phyloP scores from a whole-genome alignment of 495 filamentous ascomycete species.

The Melanomma pulvis-pyrius region DNA sequence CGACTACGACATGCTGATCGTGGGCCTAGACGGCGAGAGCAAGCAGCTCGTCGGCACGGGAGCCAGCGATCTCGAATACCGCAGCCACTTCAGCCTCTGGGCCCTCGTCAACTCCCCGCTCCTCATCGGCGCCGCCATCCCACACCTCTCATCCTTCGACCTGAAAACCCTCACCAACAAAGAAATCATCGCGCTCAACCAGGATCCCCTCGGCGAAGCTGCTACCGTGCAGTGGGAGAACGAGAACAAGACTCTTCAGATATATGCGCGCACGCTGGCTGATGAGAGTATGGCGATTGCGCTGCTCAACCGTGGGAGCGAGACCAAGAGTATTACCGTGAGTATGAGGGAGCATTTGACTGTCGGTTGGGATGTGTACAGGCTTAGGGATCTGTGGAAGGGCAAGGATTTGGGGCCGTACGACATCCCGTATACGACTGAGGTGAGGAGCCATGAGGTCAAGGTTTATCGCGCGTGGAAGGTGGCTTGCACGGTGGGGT shows the following conservation, averaged over 20 bases:
- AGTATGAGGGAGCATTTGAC: conserved; percentile 32
- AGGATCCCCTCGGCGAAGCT: conserved; percentile 22
- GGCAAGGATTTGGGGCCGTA: conserved; percentile 37
- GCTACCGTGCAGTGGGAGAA: conserved; percentile 7
- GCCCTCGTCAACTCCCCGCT: conserved; percentile 20
- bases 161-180: conserved; percentile 29
- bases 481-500: conserved; percentile 22
- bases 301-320: conserved; percentile 36
- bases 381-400: conserved; percentile 39
- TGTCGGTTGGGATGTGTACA: conserved; percentile 35
- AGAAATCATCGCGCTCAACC: conserved; percentile 31
- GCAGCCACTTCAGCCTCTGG: conserved; percentile 29
- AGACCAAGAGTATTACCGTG: conserved; percentile 33
- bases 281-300: conserved; percentile 37
- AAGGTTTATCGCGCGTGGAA: conserved; percentile 30
- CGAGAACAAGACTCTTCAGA: conserved; percentile 14
- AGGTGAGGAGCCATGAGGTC: conserved; percentile 37
- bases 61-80: conserved; percentile 21
- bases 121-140: conserved; percentile 25
- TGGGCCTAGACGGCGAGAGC: conserved; percentile 30
- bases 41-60: conserved; percentile 31
- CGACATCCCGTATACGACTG: conserved; percentile 39
- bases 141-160: conserved; percentile 16
- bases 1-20: conserved; percentile 35
- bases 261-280: conserved; percentile 19